Evolutionary conservation across 2,329 filamentous ascomycete species (phyloP).

Genomic region (Xylaria arbuscula): DNA sequence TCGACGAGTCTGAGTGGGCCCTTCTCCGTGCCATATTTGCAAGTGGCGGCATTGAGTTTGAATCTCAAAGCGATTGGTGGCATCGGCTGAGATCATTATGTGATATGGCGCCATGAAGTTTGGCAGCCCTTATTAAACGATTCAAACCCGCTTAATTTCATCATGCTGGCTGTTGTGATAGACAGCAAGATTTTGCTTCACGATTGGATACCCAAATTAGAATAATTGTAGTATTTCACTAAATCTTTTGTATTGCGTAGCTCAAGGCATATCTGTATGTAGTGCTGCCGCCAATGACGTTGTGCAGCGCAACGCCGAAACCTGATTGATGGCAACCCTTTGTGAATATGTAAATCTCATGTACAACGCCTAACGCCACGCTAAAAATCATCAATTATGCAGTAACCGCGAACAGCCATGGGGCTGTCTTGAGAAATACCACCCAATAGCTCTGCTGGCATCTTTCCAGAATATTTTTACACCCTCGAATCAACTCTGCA

Average conservation of each 20-base stretch:
- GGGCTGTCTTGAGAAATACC: conserved; percentile 20
- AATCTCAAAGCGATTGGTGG: conserved; percentile 38
- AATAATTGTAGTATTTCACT: conserved; percentile 11
- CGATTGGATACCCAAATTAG: conserved; percentile 30
- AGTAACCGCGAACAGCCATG: conserved; percentile 30
- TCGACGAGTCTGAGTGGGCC: conserved; percentile 36
- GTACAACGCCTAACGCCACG: conserved; percentile 53
- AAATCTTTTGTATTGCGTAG: conserved; percentile 34
- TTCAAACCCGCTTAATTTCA: conserved; percentile 10
- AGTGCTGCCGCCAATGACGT: conserved; percentile 13
- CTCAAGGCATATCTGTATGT: conserved; percentile 22
- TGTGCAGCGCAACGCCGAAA: conserved; percentile 17
- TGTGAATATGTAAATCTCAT: conserved; percentile 36
- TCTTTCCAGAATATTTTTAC: conserved; percentile 39
- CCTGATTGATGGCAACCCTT: conserved; percentile 26
- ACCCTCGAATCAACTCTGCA: conserved; percentile 35
- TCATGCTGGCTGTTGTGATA: conserved; percentile 1
- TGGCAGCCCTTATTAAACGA: neutral
- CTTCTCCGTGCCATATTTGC: conserved; percentile 34
- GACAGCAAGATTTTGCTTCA: conserved; percentile 11
- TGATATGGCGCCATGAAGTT: conserved; percentile 32
- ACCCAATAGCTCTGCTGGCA: conserved; percentile 15
- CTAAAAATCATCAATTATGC: conserved; percentile 51
- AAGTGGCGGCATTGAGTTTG: conserved; percentile 29
- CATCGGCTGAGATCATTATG: conserved; percentile 34